Conservation (phyloP, 1,139 yeast species). For the Candida dubliniensis region DNA sequence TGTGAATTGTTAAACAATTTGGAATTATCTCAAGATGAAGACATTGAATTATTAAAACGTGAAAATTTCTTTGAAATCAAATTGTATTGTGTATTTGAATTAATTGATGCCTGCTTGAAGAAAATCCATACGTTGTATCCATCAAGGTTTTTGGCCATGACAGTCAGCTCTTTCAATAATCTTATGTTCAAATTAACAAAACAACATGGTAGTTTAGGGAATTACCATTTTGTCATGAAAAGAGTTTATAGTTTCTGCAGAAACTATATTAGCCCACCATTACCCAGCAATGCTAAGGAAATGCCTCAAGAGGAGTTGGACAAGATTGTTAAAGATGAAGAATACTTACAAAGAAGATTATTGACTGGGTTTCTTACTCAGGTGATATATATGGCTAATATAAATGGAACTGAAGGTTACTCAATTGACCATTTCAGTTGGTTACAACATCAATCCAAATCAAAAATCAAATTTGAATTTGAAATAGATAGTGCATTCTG, state of each 20-base stretch:
- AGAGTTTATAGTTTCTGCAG: constrained; percentile 66
- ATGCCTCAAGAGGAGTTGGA: constrained; percentile 38
- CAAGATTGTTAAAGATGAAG: constrained; percentile 50
- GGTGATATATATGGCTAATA: constrained; percentile 41
- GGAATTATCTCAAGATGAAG: constrained; percentile 14
- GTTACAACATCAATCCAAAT: constrained; percentile 19
- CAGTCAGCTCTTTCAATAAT: constrained; percentile 55
- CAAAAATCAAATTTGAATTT: constrained; percentile 16
- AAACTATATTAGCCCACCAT: constrained; percentile 55
- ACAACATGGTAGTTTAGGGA: constrained; percentile 18
- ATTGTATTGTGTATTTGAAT: constrained; percentile 63
- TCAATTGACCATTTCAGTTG: constrained; percentile 25
- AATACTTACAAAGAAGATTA: constrained; percentile 48
- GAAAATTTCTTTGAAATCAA: constrained; percentile 53
- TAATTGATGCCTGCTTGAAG: constrained; percentile 52
- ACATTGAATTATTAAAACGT: constrained; percentile 5
- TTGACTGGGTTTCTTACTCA: constrained; percentile 45
- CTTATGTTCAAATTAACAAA: constrained; percentile 42
- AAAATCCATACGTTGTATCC: constrained; percentile 68
- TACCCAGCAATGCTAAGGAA: constrained; percentile 30
- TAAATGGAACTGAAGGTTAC: constrained; percentile 21
- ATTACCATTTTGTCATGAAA: constrained; percentile 48
- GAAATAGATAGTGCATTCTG: constrained; percentile 20
- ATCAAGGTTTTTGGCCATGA: constrained; percentile 71
- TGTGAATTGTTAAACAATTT: constrained; percentile 56